Base-by-base conservation (phyloP, 805 yeast genomes). In the Candida broadrunensis region DNA sequence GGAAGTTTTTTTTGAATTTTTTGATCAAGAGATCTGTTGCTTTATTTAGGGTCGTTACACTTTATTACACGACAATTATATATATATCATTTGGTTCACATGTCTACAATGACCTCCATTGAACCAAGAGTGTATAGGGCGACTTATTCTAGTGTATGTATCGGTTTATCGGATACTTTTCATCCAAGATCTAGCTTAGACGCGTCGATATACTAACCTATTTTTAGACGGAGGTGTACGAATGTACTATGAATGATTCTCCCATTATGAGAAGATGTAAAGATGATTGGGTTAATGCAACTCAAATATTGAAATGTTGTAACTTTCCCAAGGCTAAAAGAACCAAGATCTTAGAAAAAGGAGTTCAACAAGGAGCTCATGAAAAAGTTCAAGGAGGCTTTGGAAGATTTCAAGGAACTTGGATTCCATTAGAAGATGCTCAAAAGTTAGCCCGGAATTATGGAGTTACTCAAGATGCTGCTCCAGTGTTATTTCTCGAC, bases 341-440 rank as follows among this genome's bases (percentile, higher is more conserved):
- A 50, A 90, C 97, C 15, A 83, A 95, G 52, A 88, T 90, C 46
- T 73, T 90, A 51, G 98, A 90, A 59, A 81, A 85, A 54, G 97
- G 90, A 48, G 96, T 91, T n/a, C 97, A 91, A 56, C 77, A 76
- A 32, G 96, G 95, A 4, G 65, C 72, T 15, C 97, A 90, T 60
- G 97, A 90, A 55, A 91, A 91, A 60, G 88, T 90, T 17, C 98
- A 90, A 62, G 98, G 98, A 46, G 98, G 98, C 2, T 90, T 89
- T 59, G 98, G 98, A 39, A 83, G 90, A 56, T 91, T 89, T 62
- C 98, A 91, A 62, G 97, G 97, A 14, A 90, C 97, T 2, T 90
- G 97, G 97, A 90, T 90, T 7, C 97, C 97, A 0, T 63, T 87
- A 46, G 80, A 74, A 5, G 78, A 86, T 37, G 97, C 96, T 1